These are phyloP conservation scores for Rhododendron griersonianum DNA, from an alignment of 148 eudicot genomes.

Conservation along the genomic window DNA sequence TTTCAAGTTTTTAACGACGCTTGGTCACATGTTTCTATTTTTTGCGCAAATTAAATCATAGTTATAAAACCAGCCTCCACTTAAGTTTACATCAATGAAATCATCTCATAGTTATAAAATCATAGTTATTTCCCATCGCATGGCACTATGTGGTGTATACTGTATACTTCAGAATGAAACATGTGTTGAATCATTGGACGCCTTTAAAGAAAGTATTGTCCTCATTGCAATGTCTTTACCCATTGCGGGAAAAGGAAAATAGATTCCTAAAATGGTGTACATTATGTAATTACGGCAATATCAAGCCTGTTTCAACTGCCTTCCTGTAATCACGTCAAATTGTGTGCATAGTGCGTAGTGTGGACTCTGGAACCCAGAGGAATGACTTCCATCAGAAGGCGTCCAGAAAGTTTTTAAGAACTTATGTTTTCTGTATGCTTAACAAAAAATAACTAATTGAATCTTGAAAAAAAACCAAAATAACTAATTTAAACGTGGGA, in stretches of 20 bases:
- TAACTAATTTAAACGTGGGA: not conserved
- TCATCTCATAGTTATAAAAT: no score
- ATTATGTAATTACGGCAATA: not conserved
- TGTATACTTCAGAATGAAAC: not conserved
- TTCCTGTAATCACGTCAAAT: not conserved
- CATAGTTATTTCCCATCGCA: not conserved
- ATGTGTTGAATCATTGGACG: not conserved
- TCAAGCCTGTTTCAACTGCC: not conserved
- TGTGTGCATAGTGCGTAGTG: not conserved
- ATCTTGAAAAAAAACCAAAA: not conserved
- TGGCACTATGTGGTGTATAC: not conserved
- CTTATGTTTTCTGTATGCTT: not conserved
- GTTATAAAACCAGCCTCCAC: no score
- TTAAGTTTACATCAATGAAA: no score
- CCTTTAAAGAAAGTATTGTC: not conserved
- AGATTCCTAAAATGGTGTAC: not conserved
- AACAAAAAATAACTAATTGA: not conserved
- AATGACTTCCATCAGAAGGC: not conserved
- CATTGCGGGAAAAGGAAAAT: not conserved
- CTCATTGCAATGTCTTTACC: not conserved
- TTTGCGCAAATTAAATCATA: no score
- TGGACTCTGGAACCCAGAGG: not conserved
- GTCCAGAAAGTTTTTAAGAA: not conserved
- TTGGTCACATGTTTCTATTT: no score
- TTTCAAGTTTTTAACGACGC: no score